Conservation (phyloP, 169 alveolate species). For the Plasmodium fragile region DNA sequence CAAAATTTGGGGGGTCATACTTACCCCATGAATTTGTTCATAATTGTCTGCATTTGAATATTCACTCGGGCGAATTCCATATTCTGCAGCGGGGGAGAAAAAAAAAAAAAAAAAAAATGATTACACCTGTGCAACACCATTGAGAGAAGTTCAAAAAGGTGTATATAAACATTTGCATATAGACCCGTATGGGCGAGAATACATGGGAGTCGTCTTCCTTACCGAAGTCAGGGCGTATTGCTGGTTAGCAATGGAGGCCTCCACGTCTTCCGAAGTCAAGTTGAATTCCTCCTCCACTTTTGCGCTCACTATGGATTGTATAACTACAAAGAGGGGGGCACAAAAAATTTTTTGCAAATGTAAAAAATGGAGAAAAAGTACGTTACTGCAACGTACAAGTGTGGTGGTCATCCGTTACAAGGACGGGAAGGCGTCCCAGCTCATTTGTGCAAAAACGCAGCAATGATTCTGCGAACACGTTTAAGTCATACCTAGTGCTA, state of each 20-base stretch:
- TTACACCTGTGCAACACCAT: background rate
- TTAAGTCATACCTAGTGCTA: constrained; percentile 72
- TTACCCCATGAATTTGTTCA: constrained; percentile 86
- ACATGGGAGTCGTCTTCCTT: background rate
- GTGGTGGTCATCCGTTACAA: background rate
- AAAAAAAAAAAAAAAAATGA: background rate
- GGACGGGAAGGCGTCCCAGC: background rate
- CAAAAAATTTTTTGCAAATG: background rate
- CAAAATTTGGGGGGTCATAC: background rate
- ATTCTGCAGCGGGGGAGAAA: constrained; percentile 10
- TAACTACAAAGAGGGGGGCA: constrained; percentile 63
- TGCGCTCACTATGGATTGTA: constrained; percentile 89
- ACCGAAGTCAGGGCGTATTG: constrained; percentile 83
- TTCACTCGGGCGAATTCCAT: constrained; percentile 83
- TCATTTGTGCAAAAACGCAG: background rate
- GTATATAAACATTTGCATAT: background rate
- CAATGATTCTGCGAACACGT: background rate
- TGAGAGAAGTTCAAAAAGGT: background rate
- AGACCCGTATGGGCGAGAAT: background rate
- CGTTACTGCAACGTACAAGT: background rate
- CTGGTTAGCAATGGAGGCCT: constrained; percentile 84
- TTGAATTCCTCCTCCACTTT: constrained; percentile 88
- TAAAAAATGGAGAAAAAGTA: background rate
- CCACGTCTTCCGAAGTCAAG: constrained; percentile 87
- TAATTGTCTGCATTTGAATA: constrained; percentile 86